Evolutionary conservation across 768 basidiomycete species (phyloP).

Genomic region (Russula virescens): DNA sequence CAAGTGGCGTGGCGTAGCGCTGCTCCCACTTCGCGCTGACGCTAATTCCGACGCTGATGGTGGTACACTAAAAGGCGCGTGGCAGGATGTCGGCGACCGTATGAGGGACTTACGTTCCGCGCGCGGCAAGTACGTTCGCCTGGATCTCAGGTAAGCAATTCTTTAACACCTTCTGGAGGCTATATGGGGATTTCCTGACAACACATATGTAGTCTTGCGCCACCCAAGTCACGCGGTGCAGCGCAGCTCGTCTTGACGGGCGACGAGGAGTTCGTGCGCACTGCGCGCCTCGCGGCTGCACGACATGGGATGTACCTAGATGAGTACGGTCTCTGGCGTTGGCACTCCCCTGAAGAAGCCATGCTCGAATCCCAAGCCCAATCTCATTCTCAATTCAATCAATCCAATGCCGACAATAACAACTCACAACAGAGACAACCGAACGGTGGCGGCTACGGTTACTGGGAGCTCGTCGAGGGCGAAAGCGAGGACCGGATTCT

Average conservation of each 20-base stretch:
- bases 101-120: constrained; percentile 26
- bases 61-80: constrained; percentile 18
- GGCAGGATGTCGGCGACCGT: constrained; percentile 30
- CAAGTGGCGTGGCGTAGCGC: constrained; percentile 49
- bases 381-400: background rate
- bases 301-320: constrained; percentile 47
- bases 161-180: no score
- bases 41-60: background rate
- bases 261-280: constrained; percentile 42
- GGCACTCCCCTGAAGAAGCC: constrained; percentile 31
- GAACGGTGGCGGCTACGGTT: background rate
- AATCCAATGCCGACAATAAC: background rate
- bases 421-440: no score
- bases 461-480: constrained; percentile 24
- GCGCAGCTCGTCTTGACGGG: constrained; percentile 53
- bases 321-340: constrained; percentile 62
- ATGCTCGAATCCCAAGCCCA: background rate
- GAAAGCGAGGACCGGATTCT: constrained; percentile 21
- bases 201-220: constrained; percentile 30
- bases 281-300: constrained; percentile 39
- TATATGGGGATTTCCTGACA: no score
- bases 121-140: constrained; percentile 26
- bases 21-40: constrained; percentile 37
- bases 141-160: constrained; percentile 27
- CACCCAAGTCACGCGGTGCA: constrained; percentile 46